A percentile compares a stretch with the other conserved stretches of the same genome.
Conservation (phyloP, 116 monocot genomes). For the Iris pallida region DNA sequence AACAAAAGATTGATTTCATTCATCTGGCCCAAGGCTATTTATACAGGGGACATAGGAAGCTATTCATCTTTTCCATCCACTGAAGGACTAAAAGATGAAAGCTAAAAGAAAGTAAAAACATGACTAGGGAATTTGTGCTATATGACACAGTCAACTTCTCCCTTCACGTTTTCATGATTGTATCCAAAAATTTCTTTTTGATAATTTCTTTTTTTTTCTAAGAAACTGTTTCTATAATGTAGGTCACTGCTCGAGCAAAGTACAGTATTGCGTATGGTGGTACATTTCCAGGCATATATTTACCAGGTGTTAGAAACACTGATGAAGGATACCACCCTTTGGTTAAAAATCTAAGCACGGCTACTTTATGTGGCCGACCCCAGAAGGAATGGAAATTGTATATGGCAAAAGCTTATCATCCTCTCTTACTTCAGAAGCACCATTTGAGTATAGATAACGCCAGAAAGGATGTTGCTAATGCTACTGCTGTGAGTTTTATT, state of each 20-base stretch:
- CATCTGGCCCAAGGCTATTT: too few relatives aligned
- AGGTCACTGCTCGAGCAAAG: constrained; percentile 78
- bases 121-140: too few relatives aligned
- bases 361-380: constrained; percentile 19
- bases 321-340: constrained; percentile 10
- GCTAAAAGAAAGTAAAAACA: too few relatives aligned
- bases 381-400: constrained; percentile 60
- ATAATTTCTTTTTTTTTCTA: background rate
- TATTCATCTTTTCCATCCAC: too few relatives aligned
- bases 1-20: too few relatives aligned
- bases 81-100: too few relatives aligned
- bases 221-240: constrained; percentile 4
- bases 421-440: constrained; percentile 58
- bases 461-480: constrained; percentile 51
- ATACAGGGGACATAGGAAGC: too few relatives aligned
- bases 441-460: constrained; percentile 47
- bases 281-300: constrained; percentile 52
- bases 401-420: constrained; percentile 65
- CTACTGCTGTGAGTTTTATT: constrained; percentile 48
- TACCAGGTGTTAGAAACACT: constrained; percentile 17
- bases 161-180: background rate
- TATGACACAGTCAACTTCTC: too few relatives aligned
- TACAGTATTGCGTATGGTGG: constrained; percentile 75
- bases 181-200: background rate
- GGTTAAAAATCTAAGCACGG: constrained; percentile 6